Evolutionary conservation across 75 land plant genomes (phyloP).

Genomic region (Larix kaempferi): DNA sequence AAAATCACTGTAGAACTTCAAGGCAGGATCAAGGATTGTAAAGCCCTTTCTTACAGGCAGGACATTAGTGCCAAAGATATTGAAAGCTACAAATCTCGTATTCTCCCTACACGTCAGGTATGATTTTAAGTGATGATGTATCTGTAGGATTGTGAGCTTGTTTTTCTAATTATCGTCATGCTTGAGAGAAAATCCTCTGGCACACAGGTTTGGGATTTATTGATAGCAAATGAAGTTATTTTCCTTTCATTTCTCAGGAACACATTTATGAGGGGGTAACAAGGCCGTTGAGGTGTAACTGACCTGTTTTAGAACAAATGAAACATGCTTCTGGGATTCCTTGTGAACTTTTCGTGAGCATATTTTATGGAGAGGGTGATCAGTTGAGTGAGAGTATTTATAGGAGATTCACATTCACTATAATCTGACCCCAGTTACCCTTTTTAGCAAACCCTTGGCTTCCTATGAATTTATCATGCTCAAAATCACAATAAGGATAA

Average conservation of each 20-base stretch:
- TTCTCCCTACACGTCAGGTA: conserved; percentile 69
- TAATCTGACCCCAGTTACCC: too few relatives aligned
- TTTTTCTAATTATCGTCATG: not conserved
- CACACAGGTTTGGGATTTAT: not conserved
- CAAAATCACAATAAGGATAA: too few relatives aligned
- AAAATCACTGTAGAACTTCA: conserved; percentile 52
- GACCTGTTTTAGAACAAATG: too few relatives aligned
- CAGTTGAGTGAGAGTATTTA: too few relatives aligned
- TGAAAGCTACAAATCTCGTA: conserved; percentile 25
- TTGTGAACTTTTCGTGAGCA: too few relatives aligned
- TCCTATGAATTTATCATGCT: too few relatives aligned
- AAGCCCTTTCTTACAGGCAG: conserved; percentile 50
- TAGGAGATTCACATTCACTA: too few relatives aligned
- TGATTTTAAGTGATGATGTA: not conserved
- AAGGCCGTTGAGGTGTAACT: not conserved
- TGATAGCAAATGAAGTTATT: conserved; percentile 1
- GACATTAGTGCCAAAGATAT: conserved; percentile 49
- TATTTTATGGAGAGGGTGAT: too few relatives aligned
- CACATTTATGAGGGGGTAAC: not conserved
- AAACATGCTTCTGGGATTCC: too few relatives aligned
- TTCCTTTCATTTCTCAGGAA: not conserved
- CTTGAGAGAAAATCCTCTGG: not conserved
- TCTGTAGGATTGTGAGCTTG: not conserved
- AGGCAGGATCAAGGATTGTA: conserved; percentile 59
- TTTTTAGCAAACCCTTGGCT: too few relatives aligned